A percentile compares a stretch with the other conserved stretches of the same genome.
Evolutionary conservation across 2,329 filamentous ascomycete species (phyloP).

Genomic region (Trichoderma breve): DNA sequence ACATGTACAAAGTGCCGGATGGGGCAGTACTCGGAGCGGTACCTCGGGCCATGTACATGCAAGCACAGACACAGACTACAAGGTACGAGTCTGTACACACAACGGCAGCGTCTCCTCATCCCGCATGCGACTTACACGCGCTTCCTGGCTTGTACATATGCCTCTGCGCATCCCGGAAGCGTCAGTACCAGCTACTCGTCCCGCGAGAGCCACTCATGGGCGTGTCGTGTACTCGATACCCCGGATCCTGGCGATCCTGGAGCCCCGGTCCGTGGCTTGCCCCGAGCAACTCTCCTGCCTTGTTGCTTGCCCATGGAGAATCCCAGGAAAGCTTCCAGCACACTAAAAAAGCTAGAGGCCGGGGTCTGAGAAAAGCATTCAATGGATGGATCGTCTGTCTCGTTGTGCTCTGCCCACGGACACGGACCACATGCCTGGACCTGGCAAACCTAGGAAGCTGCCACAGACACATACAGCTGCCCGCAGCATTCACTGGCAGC

Average conservation of each 20-base stretch:
- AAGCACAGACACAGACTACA: too few species aligned
- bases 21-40: neutral
- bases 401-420: neutral
- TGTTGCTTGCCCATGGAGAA: neutral
- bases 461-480: neutral
- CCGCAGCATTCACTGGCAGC: slow-evolving; percentile 3
- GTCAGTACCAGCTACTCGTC: neutral
- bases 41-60: neutral
- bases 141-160: neutral
- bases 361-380: neutral
- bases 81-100: too few species aligned
- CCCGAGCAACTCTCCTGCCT: neutral
- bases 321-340: neutral
- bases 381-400: neutral
- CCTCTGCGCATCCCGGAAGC: neutral
- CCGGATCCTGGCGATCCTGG: slow-evolving; percentile 6
- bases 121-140: slow-evolving; percentile 1
- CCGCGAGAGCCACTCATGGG: neutral
- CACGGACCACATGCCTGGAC: neutral
- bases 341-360: neutral
- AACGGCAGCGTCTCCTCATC: neutral
- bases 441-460: neutral
- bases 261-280: neutral
- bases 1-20: neutral
- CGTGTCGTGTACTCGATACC: slow-evolving; percentile 3